Evolutionary conservation across 2,329 filamentous ascomycete genomes (phyloP).

Genomic region (Pezicula neosporulosa): DNA sequence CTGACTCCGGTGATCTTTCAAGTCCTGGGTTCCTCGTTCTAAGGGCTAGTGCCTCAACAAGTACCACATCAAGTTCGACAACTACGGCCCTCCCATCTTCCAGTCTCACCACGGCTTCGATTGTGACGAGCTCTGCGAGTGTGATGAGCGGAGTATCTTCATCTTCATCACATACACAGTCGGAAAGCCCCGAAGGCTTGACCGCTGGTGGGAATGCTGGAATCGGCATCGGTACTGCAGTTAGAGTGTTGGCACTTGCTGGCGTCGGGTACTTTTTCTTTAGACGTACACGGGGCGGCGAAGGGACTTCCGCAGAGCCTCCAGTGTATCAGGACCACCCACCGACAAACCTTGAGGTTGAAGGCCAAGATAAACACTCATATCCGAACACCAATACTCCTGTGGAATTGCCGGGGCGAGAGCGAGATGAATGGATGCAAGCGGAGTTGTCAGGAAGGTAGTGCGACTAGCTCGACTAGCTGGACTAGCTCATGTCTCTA

Average conservation of each 20-base stretch:
- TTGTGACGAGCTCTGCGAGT: neutral
- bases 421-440: too few relatives aligned
- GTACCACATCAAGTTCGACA: too few relatives aligned
- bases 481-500: too few relatives aligned
- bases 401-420: too few relatives aligned
- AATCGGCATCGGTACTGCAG: conserved; percentile 2
- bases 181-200: conserved; percentile 1
- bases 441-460: too few relatives aligned
- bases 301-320: too few relatives aligned
- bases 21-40: conserved; percentile 8
- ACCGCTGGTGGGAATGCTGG: conserved; percentile 6
- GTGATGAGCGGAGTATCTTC: neutral
- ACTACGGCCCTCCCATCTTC: neutral
- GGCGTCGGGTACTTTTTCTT: neutral
- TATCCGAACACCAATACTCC: too few relatives aligned
- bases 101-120: neutral
- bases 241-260: neutral
- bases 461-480: too few relatives aligned
- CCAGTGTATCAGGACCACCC: too few relatives aligned
- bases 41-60: neutral
- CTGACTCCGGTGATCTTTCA: conserved; percentile 2
- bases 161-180: neutral
- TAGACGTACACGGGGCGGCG: too few relatives aligned
- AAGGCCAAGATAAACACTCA: too few relatives aligned
- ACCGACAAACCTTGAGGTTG: too few relatives aligned